Evolutionary conservation across 1,284 basidiomycete genomes (phyloP).

Genomic region (Ustilago xerochloae): DNA sequence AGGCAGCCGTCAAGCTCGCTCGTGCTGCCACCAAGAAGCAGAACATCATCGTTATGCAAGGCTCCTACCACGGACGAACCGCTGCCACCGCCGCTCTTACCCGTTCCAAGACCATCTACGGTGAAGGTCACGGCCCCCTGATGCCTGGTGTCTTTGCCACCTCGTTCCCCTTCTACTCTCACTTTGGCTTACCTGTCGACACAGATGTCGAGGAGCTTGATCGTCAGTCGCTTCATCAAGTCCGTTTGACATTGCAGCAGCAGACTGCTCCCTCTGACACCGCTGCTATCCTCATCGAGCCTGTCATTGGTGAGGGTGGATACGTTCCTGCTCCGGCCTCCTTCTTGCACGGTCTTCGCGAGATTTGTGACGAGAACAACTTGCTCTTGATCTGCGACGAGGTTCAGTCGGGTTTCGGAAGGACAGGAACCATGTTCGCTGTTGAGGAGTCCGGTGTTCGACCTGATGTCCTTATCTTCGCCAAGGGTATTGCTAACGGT

Average conservation of each 20-base stretch:
- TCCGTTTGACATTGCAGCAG: conserved; percentile 84
- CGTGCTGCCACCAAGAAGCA: conserved; percentile 80
- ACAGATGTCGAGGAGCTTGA: conserved; percentile 78
- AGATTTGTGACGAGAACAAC: conserved; percentile 85
- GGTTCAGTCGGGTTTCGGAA: conserved; percentile 79
- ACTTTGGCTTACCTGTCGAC: conserved; percentile 76
- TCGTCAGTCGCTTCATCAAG: conserved; percentile 79
- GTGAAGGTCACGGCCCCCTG: conserved; percentile 79
- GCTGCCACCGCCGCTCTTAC: conserved; percentile 86
- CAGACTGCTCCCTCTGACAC: conserved; percentile 86
- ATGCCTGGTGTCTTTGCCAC: conserved; percentile 87
- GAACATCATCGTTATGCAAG: conserved; percentile 89
- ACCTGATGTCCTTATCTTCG: conserved; percentile 88
- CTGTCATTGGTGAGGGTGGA: conserved; percentile 90
- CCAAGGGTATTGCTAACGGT: conserved; percentile 94
- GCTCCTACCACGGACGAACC: conserved; percentile 67
- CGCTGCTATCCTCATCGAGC: conserved; percentile 90
- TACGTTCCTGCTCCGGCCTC: conserved; percentile 87
- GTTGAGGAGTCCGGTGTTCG: conserved; percentile 81
- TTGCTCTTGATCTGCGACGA: conserved; percentile 96
- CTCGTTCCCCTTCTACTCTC: conserved; percentile 94
- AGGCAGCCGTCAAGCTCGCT: conserved; percentile 77
- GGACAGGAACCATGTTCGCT: conserved; percentile 71
- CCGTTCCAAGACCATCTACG: conserved; percentile 89
- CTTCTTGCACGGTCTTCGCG: conserved; percentile 82